A percentile compares a stretch with the other conserved stretches of the same genome.
phyloP scores from a whole-genome alignment of 805 yeast species.

The Pichia phayaonensis region DNA sequence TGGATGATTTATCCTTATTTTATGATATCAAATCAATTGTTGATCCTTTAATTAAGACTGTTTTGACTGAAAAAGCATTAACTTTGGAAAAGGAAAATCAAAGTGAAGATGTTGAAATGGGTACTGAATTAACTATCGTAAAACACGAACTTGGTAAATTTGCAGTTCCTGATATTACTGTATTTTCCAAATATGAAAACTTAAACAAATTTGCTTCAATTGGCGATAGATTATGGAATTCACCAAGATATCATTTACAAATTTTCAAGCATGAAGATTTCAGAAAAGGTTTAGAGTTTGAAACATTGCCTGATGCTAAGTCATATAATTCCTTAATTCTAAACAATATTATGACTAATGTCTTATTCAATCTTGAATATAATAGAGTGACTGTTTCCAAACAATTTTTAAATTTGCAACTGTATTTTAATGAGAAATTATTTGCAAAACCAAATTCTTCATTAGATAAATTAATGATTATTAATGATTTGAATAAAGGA shows the following conservation, averaged over 20 bases:
- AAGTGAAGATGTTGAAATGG: constrained; percentile 1
- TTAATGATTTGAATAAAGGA: constrained; percentile 32
- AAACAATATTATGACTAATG: constrained; percentile 68
- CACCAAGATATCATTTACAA: constrained; percentile 54
- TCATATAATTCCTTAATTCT: constrained; percentile 53
- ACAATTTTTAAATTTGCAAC: constrained; percentile 67
- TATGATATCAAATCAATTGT: constrained; percentile 26
- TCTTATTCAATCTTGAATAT: constrained; percentile 75
- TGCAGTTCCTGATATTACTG: constrained; percentile 30
- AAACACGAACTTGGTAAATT: constrained; percentile 21
- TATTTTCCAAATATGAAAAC: constrained; percentile 25
- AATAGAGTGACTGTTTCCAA: constrained; percentile 82
- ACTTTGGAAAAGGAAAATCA: constrained; percentile 4
- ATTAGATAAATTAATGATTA: constrained; percentile 52
- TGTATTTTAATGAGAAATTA: constrained; percentile 57
- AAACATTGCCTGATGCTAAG: constrained; percentile 54
- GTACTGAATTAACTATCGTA: constrained; percentile 10
- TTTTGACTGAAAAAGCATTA: constrained; percentile 7
- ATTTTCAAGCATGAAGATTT: constrained; percentile 44
- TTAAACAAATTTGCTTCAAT: constrained; percentile 33
- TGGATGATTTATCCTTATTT: constrained; percentile 36
- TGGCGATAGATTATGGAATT: constrained; percentile 61
- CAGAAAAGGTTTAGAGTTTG: constrained; percentile 33
- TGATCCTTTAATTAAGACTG: constrained; percentile 13
- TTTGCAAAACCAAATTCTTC: constrained; percentile 72